Evolutionary conservation across 441 rosid species (phyloP), one percentile per base, ranked within the genome.

Genomic region (Croton setiger): DNA sequence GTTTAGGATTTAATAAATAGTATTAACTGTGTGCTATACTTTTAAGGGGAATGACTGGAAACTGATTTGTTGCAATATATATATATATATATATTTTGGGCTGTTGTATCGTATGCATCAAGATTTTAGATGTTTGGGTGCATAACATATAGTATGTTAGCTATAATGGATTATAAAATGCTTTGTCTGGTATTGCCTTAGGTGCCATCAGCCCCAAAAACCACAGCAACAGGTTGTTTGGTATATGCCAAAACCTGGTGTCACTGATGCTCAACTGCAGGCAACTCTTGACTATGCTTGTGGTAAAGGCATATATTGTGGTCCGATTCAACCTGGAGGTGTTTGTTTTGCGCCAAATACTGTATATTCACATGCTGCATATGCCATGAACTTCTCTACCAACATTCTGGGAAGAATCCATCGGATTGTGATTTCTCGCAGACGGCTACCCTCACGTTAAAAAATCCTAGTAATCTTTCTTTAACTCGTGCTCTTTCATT

Each of bases 311-410:
- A 71, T 84, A 44, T 89, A 94, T 69, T 94, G 99, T 76, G 45
- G 91, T 10, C 72, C 93, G 0, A 80, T 94, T 81, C 91, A 92
- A 44, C 93, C 93, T 6, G 96, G 99, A 44, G 99, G 93, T 4
- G 84, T 84, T 56, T 92, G 99, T 79, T 92, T 86, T 7, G 92
- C 82, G 44, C 99, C 97, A 13, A 87, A 88, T 75, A 92, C 86
- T 2, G 8, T 88, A 20, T 83, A 72, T 5, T 83, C 89, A 1
- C 99, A 92, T 56, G 94, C 97, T 36, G 91, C 99, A 18, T 92
- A 74, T 66, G 99, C 99, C 69, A 90, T 87, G 93, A 92, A 94
- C 72, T 82, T 86, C 72, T 87, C 80, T 94, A 72, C 79, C 99
- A 92, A 80, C 72, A 51, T 36, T 81, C 88, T 45, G 75, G 58